Conservation (phyloP, 225 moss, liverwort and hornwort genomes). For the Straminergon stramineum region DNA sequence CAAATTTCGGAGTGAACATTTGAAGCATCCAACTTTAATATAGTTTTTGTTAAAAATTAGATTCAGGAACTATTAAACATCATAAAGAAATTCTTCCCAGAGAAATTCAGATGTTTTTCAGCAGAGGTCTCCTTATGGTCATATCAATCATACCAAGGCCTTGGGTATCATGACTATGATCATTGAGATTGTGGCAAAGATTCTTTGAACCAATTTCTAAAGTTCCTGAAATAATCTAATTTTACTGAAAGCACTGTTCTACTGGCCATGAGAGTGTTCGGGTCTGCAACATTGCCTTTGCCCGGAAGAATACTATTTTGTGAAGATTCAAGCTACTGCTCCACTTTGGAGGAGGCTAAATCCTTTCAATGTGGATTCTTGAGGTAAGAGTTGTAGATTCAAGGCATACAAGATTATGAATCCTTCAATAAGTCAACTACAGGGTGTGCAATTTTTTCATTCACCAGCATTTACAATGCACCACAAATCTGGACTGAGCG, state of each 20-base stretch:
- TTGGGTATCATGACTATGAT: neutral
- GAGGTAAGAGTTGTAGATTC: neutral
- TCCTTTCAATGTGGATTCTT: neutral
- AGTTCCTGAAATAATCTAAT: neutral
- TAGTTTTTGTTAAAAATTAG: neutral
- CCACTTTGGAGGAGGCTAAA: neutral
- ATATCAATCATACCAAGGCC: neutral
- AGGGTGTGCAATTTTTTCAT: neutral
- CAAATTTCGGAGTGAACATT: neutral
- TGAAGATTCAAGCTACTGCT: neutral
- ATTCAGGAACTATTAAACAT: neutral
- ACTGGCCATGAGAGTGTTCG: neutral
- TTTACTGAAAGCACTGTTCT: neutral
- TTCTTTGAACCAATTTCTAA: neutral
- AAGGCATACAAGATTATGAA: neutral
- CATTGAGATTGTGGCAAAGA: neutral
- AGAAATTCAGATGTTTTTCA: neutral
- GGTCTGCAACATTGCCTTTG: neutral
- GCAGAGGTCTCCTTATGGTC: neutral
- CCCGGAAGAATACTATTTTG: neutral
- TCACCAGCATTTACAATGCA: neutral
- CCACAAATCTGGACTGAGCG: neutral
- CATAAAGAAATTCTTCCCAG: neutral
- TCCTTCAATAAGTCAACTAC: neutral
- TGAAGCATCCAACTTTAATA: neutral